Percentiles rank a stretch among this genome's conserved stretches.
Evolutionary conservation across 1,284 basidiomycete species (phyloP).

Genomic region (Irpex sp.): DNA sequence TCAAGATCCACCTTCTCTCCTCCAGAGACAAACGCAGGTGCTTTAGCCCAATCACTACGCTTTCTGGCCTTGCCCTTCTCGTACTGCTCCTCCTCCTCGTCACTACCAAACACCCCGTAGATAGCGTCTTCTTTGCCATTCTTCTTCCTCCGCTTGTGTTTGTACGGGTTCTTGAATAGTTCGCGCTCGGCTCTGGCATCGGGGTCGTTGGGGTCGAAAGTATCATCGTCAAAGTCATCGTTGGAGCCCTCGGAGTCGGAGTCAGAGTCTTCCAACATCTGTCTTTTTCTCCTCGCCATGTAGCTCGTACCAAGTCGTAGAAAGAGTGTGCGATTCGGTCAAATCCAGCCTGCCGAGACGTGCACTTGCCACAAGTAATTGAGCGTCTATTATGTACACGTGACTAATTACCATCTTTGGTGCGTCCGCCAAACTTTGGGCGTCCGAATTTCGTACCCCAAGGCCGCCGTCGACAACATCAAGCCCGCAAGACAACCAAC

Average conservation of each 20-base stretch:
- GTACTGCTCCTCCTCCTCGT: constrained; percentile 49
- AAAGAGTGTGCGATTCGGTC: background rate
- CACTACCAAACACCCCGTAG: constrained; percentile 83
- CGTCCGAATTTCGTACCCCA: constrained; percentile 11
- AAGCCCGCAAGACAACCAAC: constrained; percentile 34
- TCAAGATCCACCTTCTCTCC: constrained; percentile 46
- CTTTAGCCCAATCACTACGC: constrained; percentile 70
- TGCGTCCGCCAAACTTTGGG: constrained; percentile 7
- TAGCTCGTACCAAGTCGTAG: background rate
- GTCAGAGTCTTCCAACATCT: constrained; percentile 73
- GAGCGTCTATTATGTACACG: constrained; percentile 1
- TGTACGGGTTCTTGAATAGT: constrained; percentile 79
- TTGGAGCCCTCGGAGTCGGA: constrained; percentile 61
- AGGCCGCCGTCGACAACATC: constrained; percentile 32
- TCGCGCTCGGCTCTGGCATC: constrained; percentile 75
- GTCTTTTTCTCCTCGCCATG: constrained; percentile 83
- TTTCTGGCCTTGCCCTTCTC: constrained; percentile 28
- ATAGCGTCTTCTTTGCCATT: constrained; percentile 73
- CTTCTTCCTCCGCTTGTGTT: constrained; percentile 59
- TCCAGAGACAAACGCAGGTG: constrained; percentile 70
- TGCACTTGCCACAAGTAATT: background rate
- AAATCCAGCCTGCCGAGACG: no score
- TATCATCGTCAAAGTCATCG: constrained; percentile 43
- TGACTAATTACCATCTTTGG: constrained; percentile 7
- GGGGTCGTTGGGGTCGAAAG: constrained; percentile 51